Evolutionary conservation across 2,329 filamentous ascomycete genomes (phyloP).

Genomic region (Diaporthe humulicola): DNA sequence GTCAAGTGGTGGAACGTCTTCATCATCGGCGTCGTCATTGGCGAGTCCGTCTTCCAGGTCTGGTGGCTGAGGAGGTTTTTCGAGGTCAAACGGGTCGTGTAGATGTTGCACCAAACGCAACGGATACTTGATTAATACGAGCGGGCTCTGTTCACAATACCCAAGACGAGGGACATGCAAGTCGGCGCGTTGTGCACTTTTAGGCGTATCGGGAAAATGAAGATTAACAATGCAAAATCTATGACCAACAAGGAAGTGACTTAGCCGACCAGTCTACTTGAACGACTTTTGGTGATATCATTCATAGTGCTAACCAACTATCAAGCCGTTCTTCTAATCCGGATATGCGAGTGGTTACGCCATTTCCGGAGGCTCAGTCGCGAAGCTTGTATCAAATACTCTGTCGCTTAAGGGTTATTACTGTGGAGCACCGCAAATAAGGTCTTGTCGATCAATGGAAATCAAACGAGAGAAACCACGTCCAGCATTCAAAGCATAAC

Average conservation of each 20-base stretch:
- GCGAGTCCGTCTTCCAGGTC: constrained; percentile 96
- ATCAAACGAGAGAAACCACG: constrained; percentile 1
- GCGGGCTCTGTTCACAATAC: constrained; percentile 35
- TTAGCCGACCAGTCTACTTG: not conserved
- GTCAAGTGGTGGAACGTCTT: constrained; percentile 99
- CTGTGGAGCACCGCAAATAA: constrained; percentile 25
- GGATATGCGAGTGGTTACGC: not conserved
- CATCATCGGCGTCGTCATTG: constrained; percentile 88
- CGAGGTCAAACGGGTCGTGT: constrained; percentile 82
- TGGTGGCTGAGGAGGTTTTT: constrained; percentile 99
- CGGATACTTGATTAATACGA: constrained; percentile 17
- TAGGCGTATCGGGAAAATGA: constrained; percentile 7
- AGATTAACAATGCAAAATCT: not conserved
- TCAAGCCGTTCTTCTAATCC: not conserved
- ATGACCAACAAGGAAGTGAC: not conserved
- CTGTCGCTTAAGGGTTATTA: not conserved
- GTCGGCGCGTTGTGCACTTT: constrained; percentile 6
- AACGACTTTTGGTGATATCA: not conserved
- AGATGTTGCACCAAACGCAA: not conserved
- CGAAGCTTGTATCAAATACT: constrained; percentile 15
- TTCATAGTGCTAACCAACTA: not conserved
- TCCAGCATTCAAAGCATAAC: not conserved
- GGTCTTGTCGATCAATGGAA: constrained; percentile 7
- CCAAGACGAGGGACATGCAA: constrained; percentile 9
- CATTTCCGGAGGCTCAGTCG: not conserved